Conservation (phyloP, 2,329 filamentous ascomycete genomes). For the Bipolaris zeicola region DNA sequence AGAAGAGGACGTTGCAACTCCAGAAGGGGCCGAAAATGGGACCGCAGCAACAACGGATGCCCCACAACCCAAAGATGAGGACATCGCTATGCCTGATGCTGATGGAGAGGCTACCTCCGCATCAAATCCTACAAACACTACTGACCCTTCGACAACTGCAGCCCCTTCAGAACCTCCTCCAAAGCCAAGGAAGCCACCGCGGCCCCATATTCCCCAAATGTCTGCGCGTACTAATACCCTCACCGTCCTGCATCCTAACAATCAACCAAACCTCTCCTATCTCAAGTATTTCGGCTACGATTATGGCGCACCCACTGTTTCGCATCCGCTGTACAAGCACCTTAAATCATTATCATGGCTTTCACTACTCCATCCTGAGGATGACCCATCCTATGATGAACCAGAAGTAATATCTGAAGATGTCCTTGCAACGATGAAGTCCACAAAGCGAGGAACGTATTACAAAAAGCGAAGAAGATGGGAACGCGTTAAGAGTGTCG, state of each 20-base stretch:
- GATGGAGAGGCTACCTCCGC: slow-evolving; percentile 23
- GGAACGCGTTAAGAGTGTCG: slow-evolving; percentile 72
- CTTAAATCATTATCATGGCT: slow-evolving; percentile 89
- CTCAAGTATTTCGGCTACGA: slow-evolving; percentile 92
- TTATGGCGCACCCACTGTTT: slow-evolving; percentile 62
- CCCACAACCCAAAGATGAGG: not conserved
- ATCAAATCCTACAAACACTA: slow-evolving; percentile 2
- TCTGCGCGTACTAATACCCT: slow-evolving; percentile 75
- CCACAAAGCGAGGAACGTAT: slow-evolving; percentile 81
- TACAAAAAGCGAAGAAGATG: slow-evolving; percentile 87
- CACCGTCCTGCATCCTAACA: slow-evolving; percentile 79
- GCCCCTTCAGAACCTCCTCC: slow-evolving; percentile 30
- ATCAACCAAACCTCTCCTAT: slow-evolving; percentile 84
- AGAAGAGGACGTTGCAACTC: slow-evolving; percentile 1
- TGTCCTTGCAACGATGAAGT: slow-evolving; percentile 73
- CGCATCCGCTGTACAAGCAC: slow-evolving; percentile 80
- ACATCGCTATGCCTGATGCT: slow-evolving; percentile 14
- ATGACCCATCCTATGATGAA: slow-evolving; percentile 76
- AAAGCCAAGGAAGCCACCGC: slow-evolving; percentile 35
- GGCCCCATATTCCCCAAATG: slow-evolving; percentile 57
- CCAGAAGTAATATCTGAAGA: slow-evolving; percentile 65
- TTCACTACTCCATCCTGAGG: slow-evolving; percentile 77
- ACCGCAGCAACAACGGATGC: not conserved
- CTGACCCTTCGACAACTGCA: slow-evolving; percentile 4
- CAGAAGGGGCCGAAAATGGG: slow-evolving; percentile 7